phyloP scores from a whole-genome alignment of 2,329 filamentous ascomycete genomes.

The Achaetomium macrosporum region DNA sequence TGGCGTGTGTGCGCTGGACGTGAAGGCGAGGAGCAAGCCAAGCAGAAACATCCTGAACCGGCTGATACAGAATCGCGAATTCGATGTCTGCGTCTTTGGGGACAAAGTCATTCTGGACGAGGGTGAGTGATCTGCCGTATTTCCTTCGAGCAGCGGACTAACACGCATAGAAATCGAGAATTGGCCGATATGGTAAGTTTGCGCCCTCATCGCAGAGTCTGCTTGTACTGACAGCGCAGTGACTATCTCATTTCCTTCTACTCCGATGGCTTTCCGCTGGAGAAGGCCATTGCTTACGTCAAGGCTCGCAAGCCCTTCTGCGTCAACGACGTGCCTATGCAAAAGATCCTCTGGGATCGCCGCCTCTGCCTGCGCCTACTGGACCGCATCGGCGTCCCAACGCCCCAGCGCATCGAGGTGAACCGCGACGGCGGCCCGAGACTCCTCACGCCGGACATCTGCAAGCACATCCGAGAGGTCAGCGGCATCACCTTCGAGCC shows the following conservation, averaged over 20 bases:
- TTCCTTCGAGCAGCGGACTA: conserved; percentile 10
- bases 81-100: conserved; percentile 95
- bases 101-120: conserved; percentile 98
- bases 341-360: conserved; percentile 93
- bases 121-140: conserved; percentile 39
- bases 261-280: conserved; percentile 91
- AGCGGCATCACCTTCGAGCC: conserved; percentile 73
- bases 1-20: conserved; percentile 89
- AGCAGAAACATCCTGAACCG: conserved; percentile 94
- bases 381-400: conserved; percentile 83
- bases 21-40: conserved; percentile 94
- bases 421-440: conserved; percentile 86
- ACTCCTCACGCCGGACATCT: conserved; percentile 71
- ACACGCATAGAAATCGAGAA: conserved; percentile 68
- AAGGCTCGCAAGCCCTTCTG: conserved; percentile 92
- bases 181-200: conserved; percentile 75
- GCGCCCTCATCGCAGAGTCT: background rate
- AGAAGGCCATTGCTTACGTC: conserved; percentile 95
- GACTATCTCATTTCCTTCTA: conserved; percentile 98
- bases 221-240: conserved; percentile 30
- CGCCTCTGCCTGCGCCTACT: conserved; percentile 82
- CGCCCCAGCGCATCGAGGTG: conserved; percentile 81
- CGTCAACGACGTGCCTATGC: conserved; percentile 96
- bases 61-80: conserved; percentile 82
- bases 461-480: conserved; percentile 70